Evolutionary conservation across 345 rosid species (phyloP).

Genomic region (Lepidium didymum): DNA sequence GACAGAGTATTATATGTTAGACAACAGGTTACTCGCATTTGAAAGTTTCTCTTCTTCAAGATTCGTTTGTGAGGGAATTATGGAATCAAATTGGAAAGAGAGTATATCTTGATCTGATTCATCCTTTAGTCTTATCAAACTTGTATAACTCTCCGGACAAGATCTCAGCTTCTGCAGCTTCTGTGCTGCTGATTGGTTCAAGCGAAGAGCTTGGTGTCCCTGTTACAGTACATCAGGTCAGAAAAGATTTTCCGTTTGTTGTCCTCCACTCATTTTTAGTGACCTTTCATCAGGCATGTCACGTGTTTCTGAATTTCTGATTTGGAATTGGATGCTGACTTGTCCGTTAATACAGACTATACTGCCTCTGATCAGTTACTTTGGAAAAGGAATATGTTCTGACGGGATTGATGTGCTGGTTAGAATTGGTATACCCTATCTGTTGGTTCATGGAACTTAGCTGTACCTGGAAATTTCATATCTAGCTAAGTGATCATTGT

Average conservation of each 20-base stretch:
- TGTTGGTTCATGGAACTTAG: constrained; percentile 26
- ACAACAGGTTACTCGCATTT: constrained; percentile 82
- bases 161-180: constrained; percentile 82
- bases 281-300: background rate
- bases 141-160: constrained; percentile 63
- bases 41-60: constrained; percentile 91
- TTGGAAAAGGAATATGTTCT: constrained; percentile 82
- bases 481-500: constrained; percentile 15
- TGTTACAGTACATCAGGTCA: constrained; percentile 82
- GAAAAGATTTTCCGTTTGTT: constrained; percentile 10
- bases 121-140: constrained; percentile 76
- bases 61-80: constrained; percentile 73
- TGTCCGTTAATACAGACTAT: constrained; percentile 54
- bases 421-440: constrained; percentile 73
- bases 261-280: background rate
- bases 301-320: constrained; percentile 2
- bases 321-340: constrained; percentile 18
- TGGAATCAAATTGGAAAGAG: constrained; percentile 79
- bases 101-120: constrained; percentile 66
- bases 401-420: constrained; percentile 90
- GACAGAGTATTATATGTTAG: constrained; percentile 41
- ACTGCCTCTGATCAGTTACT: constrained; percentile 82
- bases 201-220: constrained; percentile 95
- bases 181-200: constrained; percentile 82
- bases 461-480: constrained; percentile 19